Conservation (phyloP, 352 stramenopile genomes). For the Globisporangium nunn region DNA sequence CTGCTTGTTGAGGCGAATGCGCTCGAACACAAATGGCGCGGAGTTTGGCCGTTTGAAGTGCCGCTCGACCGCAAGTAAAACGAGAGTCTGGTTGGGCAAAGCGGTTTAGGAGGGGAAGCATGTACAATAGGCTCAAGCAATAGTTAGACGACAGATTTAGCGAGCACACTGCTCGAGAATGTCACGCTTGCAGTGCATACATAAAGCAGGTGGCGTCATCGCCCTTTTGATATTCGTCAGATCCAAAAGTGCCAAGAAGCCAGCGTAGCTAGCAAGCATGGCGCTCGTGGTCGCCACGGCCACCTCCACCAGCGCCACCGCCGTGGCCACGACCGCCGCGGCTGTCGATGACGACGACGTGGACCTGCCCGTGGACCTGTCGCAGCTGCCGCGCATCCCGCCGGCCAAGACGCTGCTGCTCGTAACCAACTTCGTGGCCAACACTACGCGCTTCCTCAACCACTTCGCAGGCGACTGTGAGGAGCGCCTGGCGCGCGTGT, state of each 20-base stretch:
- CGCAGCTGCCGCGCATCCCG: conserved; percentile 66
- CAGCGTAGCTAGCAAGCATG: conserved; percentile 7
- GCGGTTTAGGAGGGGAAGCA: no score
- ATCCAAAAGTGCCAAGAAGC: not conserved
- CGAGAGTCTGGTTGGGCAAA: no score
- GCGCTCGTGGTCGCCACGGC: conserved; percentile 40
- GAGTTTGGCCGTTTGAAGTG: conserved; percentile 3
- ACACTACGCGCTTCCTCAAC: conserved; percentile 84
- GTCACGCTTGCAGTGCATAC: no score
- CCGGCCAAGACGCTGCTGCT: conserved; percentile 75
- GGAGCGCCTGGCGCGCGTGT: conserved; percentile 65
- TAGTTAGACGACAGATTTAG: no score
- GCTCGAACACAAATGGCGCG: not conserved
- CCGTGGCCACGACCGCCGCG: not conserved
- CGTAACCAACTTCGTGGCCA: conserved; percentile 84
- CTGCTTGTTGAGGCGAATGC: not conserved
- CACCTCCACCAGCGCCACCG: conserved; percentile 12
- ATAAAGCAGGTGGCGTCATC: not conserved
- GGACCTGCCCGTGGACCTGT: conserved; percentile 71
- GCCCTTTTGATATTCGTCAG: not conserved
- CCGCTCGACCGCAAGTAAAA: no score
- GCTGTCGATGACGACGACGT: conserved; percentile 37
- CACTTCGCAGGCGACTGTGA: conserved; percentile 82
- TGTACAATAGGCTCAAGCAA: no score
- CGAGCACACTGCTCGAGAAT: no score